A percentile compares a stretch with the other conserved stretches of the same genome.
These are phyloP conservation scores for Calvatia gigantea DNA, from an alignment of 768 basidiomycete species.

Conservation along the genomic window DNA sequence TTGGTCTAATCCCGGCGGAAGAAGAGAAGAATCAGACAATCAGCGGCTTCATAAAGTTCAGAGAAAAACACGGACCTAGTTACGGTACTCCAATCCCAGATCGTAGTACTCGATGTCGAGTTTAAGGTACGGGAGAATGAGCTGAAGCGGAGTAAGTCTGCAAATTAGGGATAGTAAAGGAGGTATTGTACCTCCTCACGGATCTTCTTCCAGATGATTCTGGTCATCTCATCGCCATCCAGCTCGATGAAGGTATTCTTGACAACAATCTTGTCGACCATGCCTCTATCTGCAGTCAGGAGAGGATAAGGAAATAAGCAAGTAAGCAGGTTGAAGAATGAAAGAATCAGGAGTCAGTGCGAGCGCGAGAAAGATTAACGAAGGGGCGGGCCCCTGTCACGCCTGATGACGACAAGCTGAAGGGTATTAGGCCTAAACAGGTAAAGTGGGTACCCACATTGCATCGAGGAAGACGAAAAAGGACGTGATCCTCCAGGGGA, in stretches of 20 bases:
- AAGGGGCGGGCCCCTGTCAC: neutral
- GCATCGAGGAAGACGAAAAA: conserved; percentile 5
- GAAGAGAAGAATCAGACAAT: neutral
- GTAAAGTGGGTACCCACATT: conserved; percentile 2
- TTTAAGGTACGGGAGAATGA: conserved; percentile 93
- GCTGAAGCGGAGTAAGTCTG: conserved; percentile 37
- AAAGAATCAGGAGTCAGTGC: neutral
- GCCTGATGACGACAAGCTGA: neutral
- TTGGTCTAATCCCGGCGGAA: conserved; percentile 57
- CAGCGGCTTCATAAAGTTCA: neutral
- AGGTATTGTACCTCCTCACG: conserved; percentile 73
- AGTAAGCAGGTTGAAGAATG: neutral
- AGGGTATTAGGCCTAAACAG: neutral
- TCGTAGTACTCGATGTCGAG: conserved; percentile 99
- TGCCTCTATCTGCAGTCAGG: conserved; percentile 7
- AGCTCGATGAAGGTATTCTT: conserved; percentile 91
- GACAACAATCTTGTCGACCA: conserved; percentile 69
- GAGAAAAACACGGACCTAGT: conserved; percentile 53
- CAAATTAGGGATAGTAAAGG: neutral
- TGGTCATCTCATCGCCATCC: conserved; percentile 98
- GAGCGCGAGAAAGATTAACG: neutral
- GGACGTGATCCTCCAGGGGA: neutral
- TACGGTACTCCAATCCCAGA: conserved; percentile 91
- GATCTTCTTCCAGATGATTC: conserved; percentile 99
- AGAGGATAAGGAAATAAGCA: neutral